Conservation (phyloP, 2,329 filamentous ascomycete species). For the Fusarium phyllophilum region DNA sequence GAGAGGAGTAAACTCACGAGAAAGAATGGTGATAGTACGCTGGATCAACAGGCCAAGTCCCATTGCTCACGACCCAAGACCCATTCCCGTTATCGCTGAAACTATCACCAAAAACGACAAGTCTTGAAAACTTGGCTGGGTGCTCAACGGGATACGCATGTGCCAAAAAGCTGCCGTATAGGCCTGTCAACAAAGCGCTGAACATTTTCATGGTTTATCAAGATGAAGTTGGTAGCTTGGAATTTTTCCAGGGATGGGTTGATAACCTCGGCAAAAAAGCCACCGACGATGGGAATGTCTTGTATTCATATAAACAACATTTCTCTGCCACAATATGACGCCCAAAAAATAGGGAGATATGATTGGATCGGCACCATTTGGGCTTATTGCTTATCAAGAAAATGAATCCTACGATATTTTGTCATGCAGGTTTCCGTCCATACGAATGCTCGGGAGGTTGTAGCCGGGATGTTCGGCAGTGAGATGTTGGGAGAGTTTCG, state of each 20-base stretch:
- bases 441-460: background rate
- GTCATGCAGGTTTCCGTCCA: background rate
- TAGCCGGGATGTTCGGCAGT: background rate
- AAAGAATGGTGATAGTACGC: constrained; percentile 30
- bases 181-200: background rate
- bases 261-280: constrained; percentile 13
- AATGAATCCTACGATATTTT: background rate
- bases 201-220: background rate
- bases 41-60: constrained; percentile 27
- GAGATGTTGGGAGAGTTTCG: background rate
- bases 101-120: constrained; percentile 35
- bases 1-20: background rate
- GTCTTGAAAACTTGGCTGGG: background rate
- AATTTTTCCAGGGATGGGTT: background rate
- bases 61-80: constrained; percentile 28
- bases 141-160: background rate
- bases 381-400: background rate
- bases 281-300: constrained; percentile 10
- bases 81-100: constrained; percentile 35
- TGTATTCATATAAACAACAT: background rate
- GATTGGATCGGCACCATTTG: background rate
- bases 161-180: background rate
- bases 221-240: background rate
- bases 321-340: background rate
- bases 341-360: fast-evolving